Percentiles rank a stretch among this genome's conserved stretches.
phyloP scores from a whole-genome alignment of 352 stramenopile species.

The Globisporangium nodosum region DNA sequence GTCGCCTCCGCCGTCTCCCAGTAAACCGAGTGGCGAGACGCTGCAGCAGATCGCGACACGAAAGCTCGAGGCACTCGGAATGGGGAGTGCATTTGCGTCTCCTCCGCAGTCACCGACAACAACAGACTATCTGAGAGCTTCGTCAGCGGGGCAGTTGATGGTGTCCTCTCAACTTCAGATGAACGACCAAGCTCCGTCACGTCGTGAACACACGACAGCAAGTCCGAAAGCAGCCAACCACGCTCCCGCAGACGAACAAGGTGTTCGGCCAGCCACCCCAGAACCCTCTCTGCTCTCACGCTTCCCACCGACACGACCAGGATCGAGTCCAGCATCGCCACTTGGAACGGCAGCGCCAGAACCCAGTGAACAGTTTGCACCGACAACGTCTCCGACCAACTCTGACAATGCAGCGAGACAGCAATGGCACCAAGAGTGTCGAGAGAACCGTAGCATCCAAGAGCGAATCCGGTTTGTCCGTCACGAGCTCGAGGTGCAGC shows the following conservation, averaged over 20 bases:
- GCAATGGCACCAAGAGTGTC: not conserved
- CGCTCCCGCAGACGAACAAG: not conserved
- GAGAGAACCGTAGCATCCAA: constrained; percentile 12
- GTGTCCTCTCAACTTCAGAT: not conserved
- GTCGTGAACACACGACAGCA: not conserved
- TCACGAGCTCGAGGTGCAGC: constrained; percentile 31
- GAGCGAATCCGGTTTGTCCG: constrained; percentile 29
- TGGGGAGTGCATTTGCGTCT: constrained; percentile 11
- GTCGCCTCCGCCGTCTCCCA: constrained; percentile 20
- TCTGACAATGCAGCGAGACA: not conserved
- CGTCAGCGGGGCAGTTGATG: not conserved
- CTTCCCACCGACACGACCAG: not conserved
- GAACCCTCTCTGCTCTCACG: not conserved
- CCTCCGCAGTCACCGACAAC: constrained; percentile 1
- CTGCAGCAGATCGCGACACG: constrained; percentile 35
- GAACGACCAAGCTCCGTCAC: not conserved
- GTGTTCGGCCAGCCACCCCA: not conserved
- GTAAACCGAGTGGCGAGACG: constrained; percentile 23
- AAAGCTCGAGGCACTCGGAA: constrained; percentile 33
- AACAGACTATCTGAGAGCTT: not conserved
- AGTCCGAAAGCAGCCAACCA: not conserved
- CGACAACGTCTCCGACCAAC: not conserved
- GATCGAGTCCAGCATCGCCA: not conserved
- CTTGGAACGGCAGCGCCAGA: not conserved
- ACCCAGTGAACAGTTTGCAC: not conserved